Base-by-base conservation (phyloP, 257 asterid species). In the Rubia yunnanensis region DNA sequence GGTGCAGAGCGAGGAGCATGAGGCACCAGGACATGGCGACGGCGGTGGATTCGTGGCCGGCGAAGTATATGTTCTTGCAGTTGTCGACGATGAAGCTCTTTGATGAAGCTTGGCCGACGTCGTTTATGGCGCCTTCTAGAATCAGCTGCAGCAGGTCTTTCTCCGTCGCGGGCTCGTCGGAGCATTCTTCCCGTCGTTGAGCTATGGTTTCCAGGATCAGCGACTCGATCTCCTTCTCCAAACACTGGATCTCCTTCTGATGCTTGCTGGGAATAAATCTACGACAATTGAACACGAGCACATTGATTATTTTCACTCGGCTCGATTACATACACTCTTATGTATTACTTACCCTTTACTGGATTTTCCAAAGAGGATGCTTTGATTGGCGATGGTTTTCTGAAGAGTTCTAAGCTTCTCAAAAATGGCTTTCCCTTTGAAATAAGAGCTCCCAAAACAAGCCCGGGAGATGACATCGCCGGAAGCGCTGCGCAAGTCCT, bases 11-110 rank as follows among this genome's bases (percentile, higher is more conserved):
- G 0, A 90, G 86, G 13, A 90, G 79, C 84, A 90, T 87, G 26
- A 90, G 76, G 85, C 97, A 87, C 97, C 97, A 90, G 0, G 95
- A 81, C 22, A 95, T 85, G 2, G 97, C 95, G 17, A 82, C 85
- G 2, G 95, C 97, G 0, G 97, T 90, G 27, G 97, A 82, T 56
- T 90, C 97, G 5, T 90, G 90, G 23, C 97, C 97, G 0, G 97
- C 97, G 24, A 90, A 90, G 64, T 90, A 90, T 23, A 90, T 85
- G 81, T 84, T 90, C 78, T 90, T 90, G 84, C 97, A 90, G 72
- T 90, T 90, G 66, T 90, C 97, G n/a, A 90, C 94, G 11, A 87
- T 80, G 80, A 90, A 87, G 46, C 83, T 78, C 76, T 69, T 82
- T 11, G 89, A 84, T 6, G 88, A 82, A 23, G 77, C 77, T 46